phyloP scores from a whole-genome alignment of 2,329 filamentous ascomycete species.

The Beauveria brongniartii region DNA sequence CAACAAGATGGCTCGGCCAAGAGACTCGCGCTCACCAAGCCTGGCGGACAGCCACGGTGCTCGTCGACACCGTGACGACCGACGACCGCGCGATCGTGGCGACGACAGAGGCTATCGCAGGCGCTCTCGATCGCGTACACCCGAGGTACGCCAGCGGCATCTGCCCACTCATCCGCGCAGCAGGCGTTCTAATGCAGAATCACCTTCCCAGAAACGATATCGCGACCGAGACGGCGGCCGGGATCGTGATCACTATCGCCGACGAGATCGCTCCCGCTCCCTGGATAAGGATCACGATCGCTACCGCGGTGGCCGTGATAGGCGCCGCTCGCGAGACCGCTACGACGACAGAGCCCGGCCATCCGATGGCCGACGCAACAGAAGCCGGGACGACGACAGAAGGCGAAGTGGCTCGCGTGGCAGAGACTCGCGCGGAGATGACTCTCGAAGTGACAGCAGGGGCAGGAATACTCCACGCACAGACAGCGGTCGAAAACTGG shows the following conservation, averaged over 20 bases:
- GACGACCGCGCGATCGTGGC: slow-evolving; percentile 45
- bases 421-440: slow-evolving; percentile 57
- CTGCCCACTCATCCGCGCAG: not conserved
- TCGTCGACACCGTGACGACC: slow-evolving; percentile 56
- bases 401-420: slow-evolving; percentile 70
- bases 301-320: slow-evolving; percentile 55
- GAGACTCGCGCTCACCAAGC: slow-evolving; percentile 80
- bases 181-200: slow-evolving; percentile 31
- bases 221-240: slow-evolving; percentile 44
- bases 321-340: slow-evolving; percentile 56
- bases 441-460: slow-evolving; percentile 60
- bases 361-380: slow-evolving; percentile 49
- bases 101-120: slow-evolving; percentile 44
- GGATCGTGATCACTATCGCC: slow-evolving; percentile 50
- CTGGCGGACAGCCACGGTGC: slow-evolving; percentile 79
- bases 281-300: slow-evolving; percentile 59
- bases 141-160: slow-evolving; percentile 44
- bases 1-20: slow-evolving; percentile 51
- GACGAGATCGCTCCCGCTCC: slow-evolving; percentile 55
- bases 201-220: slow-evolving; percentile 44
- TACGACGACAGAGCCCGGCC: slow-evolving; percentile 52
- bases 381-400: slow-evolving; percentile 60
- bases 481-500: not conserved
- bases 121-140: slow-evolving; percentile 54
- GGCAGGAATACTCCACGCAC: slow-evolving; percentile 35